Conservation (phyloP, 352 stramenopile species). For the Pythium catenulatum region DNA sequence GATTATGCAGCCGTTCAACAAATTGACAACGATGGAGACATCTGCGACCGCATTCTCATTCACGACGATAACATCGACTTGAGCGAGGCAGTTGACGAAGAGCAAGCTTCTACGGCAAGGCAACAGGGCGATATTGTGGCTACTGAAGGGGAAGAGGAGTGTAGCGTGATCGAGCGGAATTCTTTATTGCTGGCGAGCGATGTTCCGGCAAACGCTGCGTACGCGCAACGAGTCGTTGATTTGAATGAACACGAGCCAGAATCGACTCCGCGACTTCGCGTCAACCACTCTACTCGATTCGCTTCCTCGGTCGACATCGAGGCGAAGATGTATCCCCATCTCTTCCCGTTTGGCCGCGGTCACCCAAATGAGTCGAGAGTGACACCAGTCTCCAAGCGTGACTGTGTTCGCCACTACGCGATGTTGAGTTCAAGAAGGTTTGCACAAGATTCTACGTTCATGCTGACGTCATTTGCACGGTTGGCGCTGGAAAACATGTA, state of each 20-base stretch:
- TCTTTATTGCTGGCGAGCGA: background rate
- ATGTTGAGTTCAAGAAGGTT: constrained; percentile 42
- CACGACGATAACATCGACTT: background rate
- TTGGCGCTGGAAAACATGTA: constrained; percentile 44
- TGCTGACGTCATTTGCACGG: constrained; percentile 16
- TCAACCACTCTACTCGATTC: constrained; percentile 33
- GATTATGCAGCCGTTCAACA: background rate
- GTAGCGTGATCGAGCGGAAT: constrained; percentile 28
- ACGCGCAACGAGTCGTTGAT: constrained; percentile 28
- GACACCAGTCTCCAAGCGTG: constrained; percentile 17
- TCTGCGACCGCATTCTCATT: background rate
- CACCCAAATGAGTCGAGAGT: constrained; percentile 16
- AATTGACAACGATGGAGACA: background rate
- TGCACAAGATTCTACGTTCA: constrained; percentile 42
- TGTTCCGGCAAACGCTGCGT: background rate
- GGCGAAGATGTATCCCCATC: constrained; percentile 36
- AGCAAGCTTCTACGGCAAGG: too few relatives aligned
- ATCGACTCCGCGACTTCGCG: background rate
- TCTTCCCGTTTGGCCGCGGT: constrained; percentile 45
- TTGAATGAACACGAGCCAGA: constrained; percentile 4
- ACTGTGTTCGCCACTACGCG: constrained; percentile 29
- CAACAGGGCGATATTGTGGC: background rate
- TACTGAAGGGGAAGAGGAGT: background rate
- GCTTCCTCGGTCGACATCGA: background rate
- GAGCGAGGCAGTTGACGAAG: background rate